Evolutionary conservation across 768 basidiomycete species (phyloP).

Genomic region (Leccinum boreale): DNA sequence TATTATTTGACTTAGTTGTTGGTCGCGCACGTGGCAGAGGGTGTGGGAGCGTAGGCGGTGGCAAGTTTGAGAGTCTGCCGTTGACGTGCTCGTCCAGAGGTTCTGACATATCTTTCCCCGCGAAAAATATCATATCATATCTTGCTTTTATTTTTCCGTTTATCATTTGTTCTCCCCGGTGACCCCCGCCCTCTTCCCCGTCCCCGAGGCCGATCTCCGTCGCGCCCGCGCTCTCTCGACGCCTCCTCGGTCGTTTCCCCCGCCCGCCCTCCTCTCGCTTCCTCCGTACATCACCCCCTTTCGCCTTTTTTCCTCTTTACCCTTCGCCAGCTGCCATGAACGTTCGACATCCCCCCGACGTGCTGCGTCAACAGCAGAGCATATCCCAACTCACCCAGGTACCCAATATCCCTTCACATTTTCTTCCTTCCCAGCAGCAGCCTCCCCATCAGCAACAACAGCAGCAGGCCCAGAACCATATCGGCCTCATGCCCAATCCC

Average conservation of each 20-base stretch:
- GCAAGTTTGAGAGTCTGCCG: slow-evolving; percentile 26
- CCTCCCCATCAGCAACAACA: slow-evolving; percentile 33
- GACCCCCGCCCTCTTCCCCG: neutral
- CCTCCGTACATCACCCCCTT: neutral
- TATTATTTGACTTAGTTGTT: neutral
- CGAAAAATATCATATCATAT: slow-evolving; percentile 31
- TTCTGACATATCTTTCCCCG: slow-evolving; percentile 26
- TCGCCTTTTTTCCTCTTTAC: neutral
- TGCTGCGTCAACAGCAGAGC: slow-evolving; percentile 43
- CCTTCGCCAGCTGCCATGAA: slow-evolving; percentile 40
- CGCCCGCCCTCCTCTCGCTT: slow-evolving; percentile 5
- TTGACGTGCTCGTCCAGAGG: slow-evolving; percentile 27
- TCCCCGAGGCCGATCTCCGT: slow-evolving; percentile 16
- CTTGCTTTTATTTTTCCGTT: slow-evolving; percentile 20
- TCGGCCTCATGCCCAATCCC: slow-evolving; percentile 36
- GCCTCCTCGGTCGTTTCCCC: slow-evolving; percentile 1
- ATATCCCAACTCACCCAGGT: slow-evolving; percentile 38
- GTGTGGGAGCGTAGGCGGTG: slow-evolving; percentile 26
- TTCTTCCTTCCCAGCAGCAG: slow-evolving; percentile 38
- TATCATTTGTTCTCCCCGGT: slow-evolving; percentile 9
- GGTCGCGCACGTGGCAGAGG: slow-evolving; percentile 29
- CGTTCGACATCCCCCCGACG: slow-evolving; percentile 40
- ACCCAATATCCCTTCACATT: slow-evolving; percentile 36
- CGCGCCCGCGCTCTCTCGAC: slow-evolving; percentile 10
- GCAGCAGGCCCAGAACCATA: slow-evolving; percentile 33